phyloP scores from a whole-genome alignment of 768 basidiomycete species.

The Lepiota venenata region DNA sequence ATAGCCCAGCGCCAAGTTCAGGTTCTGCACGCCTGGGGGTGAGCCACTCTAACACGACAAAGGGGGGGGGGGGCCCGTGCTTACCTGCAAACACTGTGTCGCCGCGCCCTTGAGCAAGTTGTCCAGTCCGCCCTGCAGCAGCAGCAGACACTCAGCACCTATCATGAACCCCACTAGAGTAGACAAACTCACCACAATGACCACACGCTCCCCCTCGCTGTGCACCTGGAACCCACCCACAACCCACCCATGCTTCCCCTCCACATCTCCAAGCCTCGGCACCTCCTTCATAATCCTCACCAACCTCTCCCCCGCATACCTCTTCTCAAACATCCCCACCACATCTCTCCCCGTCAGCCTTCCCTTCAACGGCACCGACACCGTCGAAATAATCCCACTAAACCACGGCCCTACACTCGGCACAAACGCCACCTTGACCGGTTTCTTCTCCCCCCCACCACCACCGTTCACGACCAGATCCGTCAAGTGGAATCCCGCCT shows the following conservation, averaged over 20 bases:
- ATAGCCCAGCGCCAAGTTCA: constrained; percentile 87
- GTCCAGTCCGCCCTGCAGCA: constrained; percentile 70
- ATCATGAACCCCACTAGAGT: too few species aligned
- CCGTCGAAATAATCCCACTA: constrained; percentile 89
- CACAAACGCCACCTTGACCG: constrained; percentile 73
- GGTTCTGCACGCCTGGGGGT: too few species aligned
- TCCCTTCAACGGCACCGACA: constrained; percentile 74
- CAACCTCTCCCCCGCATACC: constrained; percentile 74
- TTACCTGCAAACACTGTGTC: constrained; percentile 94
- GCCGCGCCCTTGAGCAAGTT: constrained; percentile 98
- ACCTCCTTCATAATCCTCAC: constrained; percentile 66
- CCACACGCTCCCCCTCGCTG: constrained; percentile 83
- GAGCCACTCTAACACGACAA: too few species aligned
- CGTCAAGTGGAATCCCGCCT: constrained; percentile 84
- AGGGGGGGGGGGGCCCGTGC: too few species aligned
- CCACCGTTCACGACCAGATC: constrained; percentile 44
- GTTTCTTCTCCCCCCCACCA: constrained; percentile 5
- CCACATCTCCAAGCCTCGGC: constrained; percentile 70
- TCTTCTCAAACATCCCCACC: constrained; percentile 66
- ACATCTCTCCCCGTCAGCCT: constrained; percentile 72
- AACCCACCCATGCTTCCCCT: constrained; percentile 83
- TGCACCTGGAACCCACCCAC: constrained; percentile 95
- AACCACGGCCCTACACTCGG: constrained; percentile 94
- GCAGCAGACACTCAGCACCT: too few species aligned
- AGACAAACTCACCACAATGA: constrained; percentile 52